Evolutionary conservation across 164 flowering plant species (phyloP).

Genomic region (Litsea cubeba): DNA sequence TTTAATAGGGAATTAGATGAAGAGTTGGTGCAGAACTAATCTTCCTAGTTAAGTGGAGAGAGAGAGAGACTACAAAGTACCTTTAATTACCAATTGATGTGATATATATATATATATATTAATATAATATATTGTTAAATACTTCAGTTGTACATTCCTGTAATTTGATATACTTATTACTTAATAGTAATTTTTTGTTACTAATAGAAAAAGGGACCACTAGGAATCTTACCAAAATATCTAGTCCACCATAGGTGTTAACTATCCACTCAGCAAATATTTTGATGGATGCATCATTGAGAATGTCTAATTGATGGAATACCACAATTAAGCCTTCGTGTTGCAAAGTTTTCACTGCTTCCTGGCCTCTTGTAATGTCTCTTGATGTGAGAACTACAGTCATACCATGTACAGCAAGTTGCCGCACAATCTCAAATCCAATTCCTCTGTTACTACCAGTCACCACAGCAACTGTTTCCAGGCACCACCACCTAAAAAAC

Average conservation of each 20-base stretch:
- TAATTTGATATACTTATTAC: too few species aligned
- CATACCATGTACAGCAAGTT: constrained; percentile 70
- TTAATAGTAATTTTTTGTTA: too few species aligned
- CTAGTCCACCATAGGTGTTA: constrained; percentile 56
- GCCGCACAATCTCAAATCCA: constrained; percentile 85
- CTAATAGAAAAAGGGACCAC: neutral
- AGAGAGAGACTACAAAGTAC: too few species aligned
- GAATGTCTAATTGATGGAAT: constrained; percentile 70
- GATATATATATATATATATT: too few species aligned
- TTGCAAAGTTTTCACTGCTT: constrained; percentile 57
- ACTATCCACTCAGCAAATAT: constrained; percentile 56
- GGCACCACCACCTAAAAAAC: constrained; percentile 75
- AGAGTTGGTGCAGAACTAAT: too few species aligned
- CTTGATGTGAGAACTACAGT: constrained; percentile 74
- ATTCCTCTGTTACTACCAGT: constrained; percentile 94
- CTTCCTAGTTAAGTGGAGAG: too few species aligned
- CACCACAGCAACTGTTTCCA: constrained; percentile 81
- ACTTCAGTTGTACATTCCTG: too few species aligned
- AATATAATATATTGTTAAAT: too few species aligned
- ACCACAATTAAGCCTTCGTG: constrained; percentile 60
- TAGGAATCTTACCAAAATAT: constrained; percentile 55
- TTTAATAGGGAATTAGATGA: too few species aligned
- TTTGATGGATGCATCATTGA: constrained; percentile 45
- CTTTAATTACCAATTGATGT: too few species aligned
- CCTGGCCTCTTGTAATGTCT: constrained; percentile 49